Conservation (phyloP, 1,284 basidiomycete genomes). For the Ceratobasidium sp. region DNA sequence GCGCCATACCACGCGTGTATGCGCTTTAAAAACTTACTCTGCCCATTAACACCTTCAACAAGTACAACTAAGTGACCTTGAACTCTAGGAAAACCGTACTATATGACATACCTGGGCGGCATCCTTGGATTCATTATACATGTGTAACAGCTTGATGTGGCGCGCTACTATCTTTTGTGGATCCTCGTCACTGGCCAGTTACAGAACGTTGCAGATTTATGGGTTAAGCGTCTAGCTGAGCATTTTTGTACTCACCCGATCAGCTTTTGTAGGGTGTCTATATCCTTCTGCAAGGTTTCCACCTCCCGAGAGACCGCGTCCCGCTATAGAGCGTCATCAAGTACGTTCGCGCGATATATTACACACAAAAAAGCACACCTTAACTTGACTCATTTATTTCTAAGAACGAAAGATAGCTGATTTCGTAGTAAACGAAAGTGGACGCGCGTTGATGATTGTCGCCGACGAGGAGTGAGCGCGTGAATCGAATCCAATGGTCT, state of each 20-base stretch:
- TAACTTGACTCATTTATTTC: not conserved
- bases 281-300: constrained; percentile 15
- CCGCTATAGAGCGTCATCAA: not conserved
- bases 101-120: constrained; percentile 65
- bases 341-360: not conserved
- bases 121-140: constrained; percentile 81
- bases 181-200: constrained; percentile 51
- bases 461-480: not conserved
- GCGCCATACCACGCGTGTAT: not conserved
- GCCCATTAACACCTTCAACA: constrained; percentile 62
- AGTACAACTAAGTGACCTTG: not conserved
- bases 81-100: not conserved
- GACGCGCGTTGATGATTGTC: not conserved
- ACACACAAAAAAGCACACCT: not conserved
- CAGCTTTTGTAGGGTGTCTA: constrained; percentile 25
- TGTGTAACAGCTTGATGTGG: constrained; percentile 74
- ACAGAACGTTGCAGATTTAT: not conserved
- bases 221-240: not conserved
- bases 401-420: no score
- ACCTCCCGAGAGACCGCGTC: constrained; percentile 5
- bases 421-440: not conserved
- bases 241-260: constrained; percentile 1
- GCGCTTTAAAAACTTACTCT: constrained; percentile 51
- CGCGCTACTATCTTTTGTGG: constrained; percentile 68
- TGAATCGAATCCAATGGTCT: not conserved